Base-by-base conservation (phyloP, 2,329 filamentous ascomycete genomes). In the Aspergillus ruber region DNA sequence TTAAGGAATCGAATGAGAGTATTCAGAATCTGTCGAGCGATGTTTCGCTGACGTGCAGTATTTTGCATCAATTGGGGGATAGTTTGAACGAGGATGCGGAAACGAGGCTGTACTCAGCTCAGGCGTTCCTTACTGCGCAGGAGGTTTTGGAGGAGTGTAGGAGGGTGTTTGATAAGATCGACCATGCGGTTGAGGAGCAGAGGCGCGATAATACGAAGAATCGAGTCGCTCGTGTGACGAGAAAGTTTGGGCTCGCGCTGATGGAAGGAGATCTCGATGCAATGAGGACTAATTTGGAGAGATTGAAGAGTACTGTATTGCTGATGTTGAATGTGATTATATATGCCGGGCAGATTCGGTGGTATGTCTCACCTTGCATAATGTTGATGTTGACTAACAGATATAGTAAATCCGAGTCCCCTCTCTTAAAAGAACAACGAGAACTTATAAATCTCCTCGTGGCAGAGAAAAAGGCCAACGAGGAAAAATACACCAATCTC, bases 271-370 rank as follows among this genome's bases (percentile, higher is more conserved):
- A 58, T 12, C 47, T 66, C 23, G 47, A 59, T 12, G 25, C 53
- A 12, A 46, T 66, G 6, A 50, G 53, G 6, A 42, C 32, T 3
- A 62, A 61, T 44, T 47, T 66, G 25, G 63, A 65, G 29, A 56
- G 60, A 21, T 43, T 66, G 20, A 65, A 63, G 42, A 54, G 49
- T 9, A 65, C 58, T 8, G 49, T 66, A 44, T 18, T 60, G n/a
- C 43, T 67, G 20, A 57, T 67, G 50, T 48, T 65, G 3, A 59
- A 63, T 47, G 63, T 67, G 1, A 56, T 66, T 36, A 59, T 57
- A 12, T 64, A 60, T 50, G 62, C 63, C 13, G 52, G 51, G 6
- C 56, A 61, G 25, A 35, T 56, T 41, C 51, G 49, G 15, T 46
- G 32, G 43, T 43, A 29, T 48, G 18, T 40, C 17, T 36, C 1